phyloP scores from a whole-genome alignment of 768 basidiomycete species.

The Lentinula edodes region DNA sequence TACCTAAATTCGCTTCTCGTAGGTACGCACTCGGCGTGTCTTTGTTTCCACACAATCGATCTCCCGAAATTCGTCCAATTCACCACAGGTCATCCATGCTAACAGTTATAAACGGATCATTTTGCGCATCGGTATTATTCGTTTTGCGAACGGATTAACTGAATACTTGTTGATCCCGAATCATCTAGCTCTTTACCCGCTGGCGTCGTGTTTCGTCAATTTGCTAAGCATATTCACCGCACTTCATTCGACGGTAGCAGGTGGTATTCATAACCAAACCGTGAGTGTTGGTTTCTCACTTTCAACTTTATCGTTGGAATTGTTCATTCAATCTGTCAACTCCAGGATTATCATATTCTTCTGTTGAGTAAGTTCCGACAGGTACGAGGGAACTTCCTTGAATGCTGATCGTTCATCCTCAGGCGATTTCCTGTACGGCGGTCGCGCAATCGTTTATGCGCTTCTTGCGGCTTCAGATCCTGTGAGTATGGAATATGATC shows the following conservation, averaged over 20 bases:
- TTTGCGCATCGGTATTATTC: slow-evolving; percentile 12
- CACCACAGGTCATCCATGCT: slow-evolving; percentile 6
- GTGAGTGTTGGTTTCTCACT: slow-evolving; percentile 7
- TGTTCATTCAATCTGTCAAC: background rate
- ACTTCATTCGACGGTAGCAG: slow-evolving; percentile 9
- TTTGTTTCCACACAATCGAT: background rate
- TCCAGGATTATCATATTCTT: slow-evolving; percentile 5
- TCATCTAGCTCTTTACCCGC: slow-evolving; percentile 11
- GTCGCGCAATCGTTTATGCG: slow-evolving; percentile 13
- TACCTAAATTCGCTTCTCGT: background rate
- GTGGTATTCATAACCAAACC: slow-evolving; percentile 13
- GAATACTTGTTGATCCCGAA: background rate
- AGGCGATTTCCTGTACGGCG: slow-evolving; percentile 16
- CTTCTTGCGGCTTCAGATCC: slow-evolving; percentile 14
- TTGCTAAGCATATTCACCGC: slow-evolving; percentile 11
- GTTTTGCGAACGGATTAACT: background rate
- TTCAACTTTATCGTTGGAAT: background rate
- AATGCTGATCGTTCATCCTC: background rate
- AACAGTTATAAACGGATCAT: slow-evolving; percentile 10
- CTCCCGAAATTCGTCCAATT: background rate
- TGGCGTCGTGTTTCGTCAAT: slow-evolving; percentile 12
- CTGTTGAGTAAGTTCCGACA: slow-evolving; percentile 5
- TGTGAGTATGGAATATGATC: slow-evolving; percentile 4
- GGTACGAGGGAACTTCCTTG: background rate
- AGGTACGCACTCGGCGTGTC: background rate